Evolutionary conservation across 2,329 filamentous ascomycete genomes (phyloP), one percentile per base, ranked within the genome.

Genomic region (Ophiobolus disseminans): DNA sequence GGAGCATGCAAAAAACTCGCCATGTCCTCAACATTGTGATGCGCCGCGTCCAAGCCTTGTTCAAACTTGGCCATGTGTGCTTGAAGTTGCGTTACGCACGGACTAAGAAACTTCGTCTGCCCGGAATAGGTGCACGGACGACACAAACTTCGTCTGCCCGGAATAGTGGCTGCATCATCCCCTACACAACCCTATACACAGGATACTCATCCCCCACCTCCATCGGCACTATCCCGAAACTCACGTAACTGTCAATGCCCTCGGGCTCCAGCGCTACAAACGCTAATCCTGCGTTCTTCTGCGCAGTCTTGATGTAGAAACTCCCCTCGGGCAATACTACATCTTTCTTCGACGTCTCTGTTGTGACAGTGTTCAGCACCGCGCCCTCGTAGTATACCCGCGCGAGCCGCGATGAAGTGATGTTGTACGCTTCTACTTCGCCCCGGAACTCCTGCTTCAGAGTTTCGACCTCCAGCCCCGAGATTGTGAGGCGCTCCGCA

Each of bases 241-340:
- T 70, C 3, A 74, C 70, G 50, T 69, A 73, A 4, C 62, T 68
- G 36, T 73, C 70, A 22, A 70, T 68, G 14, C 69, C 68, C 55
- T 74, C 71, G 4, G 71, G 72, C 48, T 74, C 70, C 5, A 74
- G 52, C n/a, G 69, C 61, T 19, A 70, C 66, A 53, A 73, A 72
- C 2, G 72, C 70, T 14, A 73, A 23, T 0, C 62, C 71, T 1
- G 70, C 68, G 30, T 74, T 74, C 55, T 73, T 73, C 59, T 74
- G 72, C 45, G 58, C 58, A 19, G 62, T 66, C 26, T 58, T 65
- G 8, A 74, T 60, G 14, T 59, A 63, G 45, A 70, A 74, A 22
- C 68, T 72, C 1, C 72, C 69, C 4, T 56, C 55, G 0, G 70
- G 70, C 22, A 74, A 44, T 8, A 48, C 49, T 3, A 75, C 53